Evolutionary conservation across 2,329 filamentous ascomycete species (phyloP), one percentile per base, ranked within the genome.

Genomic region (Clarireedia sp.): DNA sequence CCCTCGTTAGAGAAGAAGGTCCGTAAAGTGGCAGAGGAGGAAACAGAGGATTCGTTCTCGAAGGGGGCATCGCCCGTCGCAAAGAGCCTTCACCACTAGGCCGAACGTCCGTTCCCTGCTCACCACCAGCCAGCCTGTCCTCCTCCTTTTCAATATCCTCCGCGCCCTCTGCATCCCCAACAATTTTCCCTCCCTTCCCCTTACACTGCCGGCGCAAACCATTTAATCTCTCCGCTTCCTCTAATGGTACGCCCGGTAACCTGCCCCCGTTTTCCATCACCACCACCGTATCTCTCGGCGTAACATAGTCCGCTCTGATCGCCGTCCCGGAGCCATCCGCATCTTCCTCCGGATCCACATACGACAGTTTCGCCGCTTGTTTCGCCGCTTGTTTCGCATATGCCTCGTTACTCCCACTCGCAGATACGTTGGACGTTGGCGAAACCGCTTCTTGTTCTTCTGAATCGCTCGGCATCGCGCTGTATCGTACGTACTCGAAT

Each of bases 21-120:
- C 88, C 88, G 64, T 95, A 96, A 0, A 89, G 74, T 0, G 90
- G 90, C 8, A 96, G 71, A 2, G 89, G 88, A 5, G 90, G 90
- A 62, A 96, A 96, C 5, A 95, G 73, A 3, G 89, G 87, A 62
- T 91, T 85, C 2, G 88, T 91, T 60, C 82, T 79, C 7, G 83
- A 83, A 1, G 83, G 82, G 0, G 86, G 84, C 71, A 77, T 78
- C 14, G 76, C 67, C 56, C 68, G 72, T 44, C 71, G 69, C 17
- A 81, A 62, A 16, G 75, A 75, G 12, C 70, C 74, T 23, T 75
- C 76, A 36, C 75, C 72, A 3, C 76, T 73, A 54, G 74, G 74
- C 58, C 76, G 61, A 52, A 23, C 52, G 45, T 36, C 4, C 4
- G 7, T 21, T 24, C 16, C 14, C 26, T 37, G 6, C 19, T 51